These are phyloP conservation scores for Oryza australiensis DNA, from an alignment of 176 grass and related monocot genomes.

Conservation along the genomic window DNA sequence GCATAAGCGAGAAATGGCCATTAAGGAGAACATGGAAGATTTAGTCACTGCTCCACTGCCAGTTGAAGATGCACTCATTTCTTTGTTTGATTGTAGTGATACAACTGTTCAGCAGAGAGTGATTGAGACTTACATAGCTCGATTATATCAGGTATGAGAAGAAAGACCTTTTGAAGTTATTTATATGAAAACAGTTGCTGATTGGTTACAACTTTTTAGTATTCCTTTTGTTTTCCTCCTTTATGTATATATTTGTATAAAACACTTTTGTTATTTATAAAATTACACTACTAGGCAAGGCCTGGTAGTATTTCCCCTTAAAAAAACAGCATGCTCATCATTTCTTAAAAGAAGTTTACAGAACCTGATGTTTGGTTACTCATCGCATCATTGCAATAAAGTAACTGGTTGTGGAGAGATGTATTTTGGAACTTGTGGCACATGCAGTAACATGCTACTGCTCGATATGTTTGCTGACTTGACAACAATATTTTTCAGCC, in stretches of 20 bases:
- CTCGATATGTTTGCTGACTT: constrained; percentile 32
- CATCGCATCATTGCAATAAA: not conserved
- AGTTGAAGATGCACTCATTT: constrained; percentile 93
- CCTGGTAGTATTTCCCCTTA: no score
- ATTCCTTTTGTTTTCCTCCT: no score
- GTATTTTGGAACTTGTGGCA: constrained; percentile 12
- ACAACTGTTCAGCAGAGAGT: constrained; percentile 82
- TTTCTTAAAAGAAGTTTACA: not conserved
- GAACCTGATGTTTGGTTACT: not conserved
- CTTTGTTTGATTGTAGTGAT: constrained; percentile 86
- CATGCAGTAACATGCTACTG: not conserved
- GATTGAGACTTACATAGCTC: constrained; percentile 82
- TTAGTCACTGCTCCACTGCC: constrained; percentile 73
- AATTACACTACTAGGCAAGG: no score
- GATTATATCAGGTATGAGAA: constrained; percentile 78
- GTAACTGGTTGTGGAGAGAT: not conserved
- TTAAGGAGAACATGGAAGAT: constrained; percentile 79
- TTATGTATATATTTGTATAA: no score
- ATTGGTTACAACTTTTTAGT: no score
- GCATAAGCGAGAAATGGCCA: constrained; percentile 60
- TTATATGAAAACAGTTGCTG: no score
- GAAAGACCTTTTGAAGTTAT: not conserved
- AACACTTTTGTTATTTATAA: no score
- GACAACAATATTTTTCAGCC: constrained; percentile 59
- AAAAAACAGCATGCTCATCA: not conserved